These are phyloP conservation scores for Fimicolochytrium jonesii DNA, from an alignment of 192 early-diverging fungal genomes.

Conservation along the genomic window DNA sequence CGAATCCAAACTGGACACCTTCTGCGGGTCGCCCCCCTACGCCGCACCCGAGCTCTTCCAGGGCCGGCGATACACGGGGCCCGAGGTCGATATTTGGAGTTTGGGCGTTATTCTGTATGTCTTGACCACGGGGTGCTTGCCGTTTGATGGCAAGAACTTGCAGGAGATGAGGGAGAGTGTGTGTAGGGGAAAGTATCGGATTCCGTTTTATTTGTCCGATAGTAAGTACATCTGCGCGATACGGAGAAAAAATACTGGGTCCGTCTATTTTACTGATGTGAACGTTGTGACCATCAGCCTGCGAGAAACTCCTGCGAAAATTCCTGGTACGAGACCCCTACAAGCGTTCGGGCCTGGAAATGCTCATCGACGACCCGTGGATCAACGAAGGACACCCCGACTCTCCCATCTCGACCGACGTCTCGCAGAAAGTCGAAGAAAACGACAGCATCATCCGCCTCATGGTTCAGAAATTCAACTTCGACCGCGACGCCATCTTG, in stretches of 20 bases:
- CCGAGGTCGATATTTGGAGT: constrained; percentile 98
- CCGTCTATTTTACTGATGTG: neutral
- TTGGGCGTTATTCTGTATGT: constrained; percentile 96
- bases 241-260: neutral
- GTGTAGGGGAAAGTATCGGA: constrained; percentile 59
- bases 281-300: constrained; percentile 31
- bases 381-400: constrained; percentile 54
- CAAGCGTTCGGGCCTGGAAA: constrained; percentile 52
- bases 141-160: constrained; percentile 98
- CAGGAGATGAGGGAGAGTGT: constrained; percentile 59
- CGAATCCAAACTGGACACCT: constrained; percentile 57
- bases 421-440: constrained; percentile 42
- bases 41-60: constrained; percentile 79
- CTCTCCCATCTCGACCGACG: constrained; percentile 48
- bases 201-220: constrained; percentile 57
- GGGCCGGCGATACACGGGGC: constrained; percentile 77
- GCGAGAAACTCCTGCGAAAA: constrained; percentile 56
- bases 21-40: constrained; percentile 65
- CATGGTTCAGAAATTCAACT: constrained; percentile 51
- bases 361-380: constrained; percentile 59
- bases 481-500: constrained; percentile 45
- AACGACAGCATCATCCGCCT: constrained; percentile 52
- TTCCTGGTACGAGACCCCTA: constrained; percentile 56
- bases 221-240: constrained; percentile 24
- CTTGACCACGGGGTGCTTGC: constrained; percentile 88